These are phyloP conservation scores for Physcomitrellopsis africana DNA, from an alignment of 225 moss, liverwort and hornwort species.

Conservation along the genomic window DNA sequence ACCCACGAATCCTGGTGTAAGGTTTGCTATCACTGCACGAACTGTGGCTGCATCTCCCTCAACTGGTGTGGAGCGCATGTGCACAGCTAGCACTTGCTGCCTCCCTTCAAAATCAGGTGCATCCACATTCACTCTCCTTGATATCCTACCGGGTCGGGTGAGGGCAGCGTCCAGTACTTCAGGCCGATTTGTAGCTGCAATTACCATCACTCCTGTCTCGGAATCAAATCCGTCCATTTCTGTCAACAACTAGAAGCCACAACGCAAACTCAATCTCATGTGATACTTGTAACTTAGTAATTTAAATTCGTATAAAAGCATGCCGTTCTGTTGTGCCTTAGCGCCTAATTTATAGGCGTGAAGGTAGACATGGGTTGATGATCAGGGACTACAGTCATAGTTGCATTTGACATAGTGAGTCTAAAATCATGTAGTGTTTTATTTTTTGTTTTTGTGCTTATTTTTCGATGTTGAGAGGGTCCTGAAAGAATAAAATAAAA, in stretches of 20 bases:
- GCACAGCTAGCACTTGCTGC: constrained; percentile 87
- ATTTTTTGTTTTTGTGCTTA: too few relatives aligned
- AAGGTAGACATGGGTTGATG: too few relatives aligned
- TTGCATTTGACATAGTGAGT: too few relatives aligned
- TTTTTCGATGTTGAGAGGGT: too few relatives aligned
- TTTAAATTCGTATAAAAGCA: background rate
- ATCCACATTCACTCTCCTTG: constrained; percentile 84
- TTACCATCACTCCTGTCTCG: constrained; percentile 72
- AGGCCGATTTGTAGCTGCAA: constrained; percentile 92
- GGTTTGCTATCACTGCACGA: constrained; percentile 65
- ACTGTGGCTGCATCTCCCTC: constrained; percentile 62
- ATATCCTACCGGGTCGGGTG: constrained; percentile 87
- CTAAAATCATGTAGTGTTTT: too few relatives aligned
- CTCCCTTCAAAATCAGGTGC: constrained; percentile 83
- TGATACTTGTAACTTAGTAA: background rate
- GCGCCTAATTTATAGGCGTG: too few relatives aligned
- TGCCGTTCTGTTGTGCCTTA: constrained; percentile 6
- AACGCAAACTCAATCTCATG: constrained; percentile 29
- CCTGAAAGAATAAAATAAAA: too few relatives aligned
- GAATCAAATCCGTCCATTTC: constrained; percentile 95
- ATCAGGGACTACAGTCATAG: too few relatives aligned
- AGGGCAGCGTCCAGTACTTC: constrained; percentile 94
- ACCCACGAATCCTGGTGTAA: constrained; percentile 88
- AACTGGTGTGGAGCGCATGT: constrained; percentile 85
- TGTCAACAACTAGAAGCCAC: constrained; percentile 58